Evolutionary conservation across 2,329 filamentous ascomycete species (phyloP).

Genomic region (Colletotrichum higginsianum): DNA sequence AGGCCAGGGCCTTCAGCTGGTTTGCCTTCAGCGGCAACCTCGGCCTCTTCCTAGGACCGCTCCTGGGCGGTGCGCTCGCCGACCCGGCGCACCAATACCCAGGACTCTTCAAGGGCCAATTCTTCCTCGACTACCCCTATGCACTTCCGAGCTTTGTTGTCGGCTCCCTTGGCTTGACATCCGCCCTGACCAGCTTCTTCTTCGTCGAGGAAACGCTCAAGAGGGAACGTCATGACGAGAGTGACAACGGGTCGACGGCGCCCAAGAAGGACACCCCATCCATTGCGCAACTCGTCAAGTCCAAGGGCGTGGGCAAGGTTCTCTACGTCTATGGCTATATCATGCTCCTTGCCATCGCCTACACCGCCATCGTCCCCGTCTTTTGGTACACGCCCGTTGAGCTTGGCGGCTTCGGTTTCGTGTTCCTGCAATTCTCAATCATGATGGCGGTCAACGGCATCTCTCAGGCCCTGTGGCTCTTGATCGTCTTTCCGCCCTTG

Average conservation of each 20-base stretch:
- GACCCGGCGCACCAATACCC: constrained; percentile 78
- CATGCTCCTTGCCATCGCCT: constrained; percentile 79
- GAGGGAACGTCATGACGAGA: constrained; percentile 41
- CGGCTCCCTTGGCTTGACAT: constrained; percentile 58
- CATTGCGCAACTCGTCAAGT: constrained; percentile 63
- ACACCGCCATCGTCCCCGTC: constrained; percentile 79
- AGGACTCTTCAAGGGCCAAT: constrained; percentile 66
- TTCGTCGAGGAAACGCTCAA: constrained; percentile 75
- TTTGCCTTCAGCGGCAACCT: constrained; percentile 83
- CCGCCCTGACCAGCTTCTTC: constrained; percentile 65
- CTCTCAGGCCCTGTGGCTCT: constrained; percentile 79
- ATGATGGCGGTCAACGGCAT: constrained; percentile 76
- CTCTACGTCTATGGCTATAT: constrained; percentile 76
- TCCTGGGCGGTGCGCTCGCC: constrained; percentile 78
- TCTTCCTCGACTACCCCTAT: constrained; percentile 77
- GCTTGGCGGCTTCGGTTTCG: constrained; percentile 77
- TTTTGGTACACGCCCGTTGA: constrained; percentile 75
- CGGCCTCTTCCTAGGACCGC: constrained; percentile 80
- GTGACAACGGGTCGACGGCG: not conserved
- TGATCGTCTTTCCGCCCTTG: constrained; percentile 78
- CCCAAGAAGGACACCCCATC: constrained; percentile 4
- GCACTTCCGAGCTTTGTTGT: constrained; percentile 73
- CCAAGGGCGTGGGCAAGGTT: constrained; percentile 76
- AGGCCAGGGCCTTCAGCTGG: constrained; percentile 81
- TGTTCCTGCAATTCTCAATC: constrained; percentile 73